These are phyloP conservation scores for Gnaphalium uliginosum DNA, from an alignment of 129 eudicot species.

Conservation along the genomic window DNA sequence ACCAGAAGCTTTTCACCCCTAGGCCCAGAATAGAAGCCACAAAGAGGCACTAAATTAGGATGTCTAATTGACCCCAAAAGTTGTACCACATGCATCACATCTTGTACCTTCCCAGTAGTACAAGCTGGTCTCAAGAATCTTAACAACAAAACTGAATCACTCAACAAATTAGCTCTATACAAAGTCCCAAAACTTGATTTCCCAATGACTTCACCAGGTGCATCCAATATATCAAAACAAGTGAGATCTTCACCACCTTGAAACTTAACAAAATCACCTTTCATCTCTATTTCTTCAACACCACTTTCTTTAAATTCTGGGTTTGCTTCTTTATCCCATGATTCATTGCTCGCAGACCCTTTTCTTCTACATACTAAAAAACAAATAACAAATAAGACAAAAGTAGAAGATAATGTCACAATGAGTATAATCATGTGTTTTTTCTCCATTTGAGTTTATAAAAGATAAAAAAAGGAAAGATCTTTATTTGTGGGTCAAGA, in stretches of 20 bases:
- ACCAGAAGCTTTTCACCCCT: conserved; percentile 95
- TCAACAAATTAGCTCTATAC: conserved; percentile 72
- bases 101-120: conserved; percentile 56
- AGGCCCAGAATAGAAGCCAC: conserved; percentile 82
- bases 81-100: conserved; percentile 56
- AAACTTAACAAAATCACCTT: conserved; percentile 69
- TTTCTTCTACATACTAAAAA: conserved; percentile 39
- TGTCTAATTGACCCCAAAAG: conserved; percentile 75
- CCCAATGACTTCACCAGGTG: conserved; percentile 94
- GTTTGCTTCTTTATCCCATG: conserved; percentile 49
- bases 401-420: conserved; percentile 39
- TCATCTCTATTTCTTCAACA: conserved; percentile 44
- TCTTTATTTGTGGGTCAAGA: conserved; percentile 16
- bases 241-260: conserved; percentile 81
- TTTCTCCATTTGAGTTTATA: conserved; percentile 52
- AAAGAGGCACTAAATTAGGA: conserved; percentile 85
- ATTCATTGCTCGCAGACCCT: conserved; percentile 16
- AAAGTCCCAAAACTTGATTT: conserved; percentile 85
- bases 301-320: conserved; percentile 45
- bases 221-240: conserved; percentile 75
- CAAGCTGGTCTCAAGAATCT: conserved; percentile 93
- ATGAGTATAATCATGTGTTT: conserved; percentile 50
- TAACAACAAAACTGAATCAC: conserved; percentile 52
- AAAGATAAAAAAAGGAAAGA: not conserved
- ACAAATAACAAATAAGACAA: conserved; percentile 35